Base-by-base conservation (phyloP, 306 rosid genomes). In the Vigna trinervia region DNA sequence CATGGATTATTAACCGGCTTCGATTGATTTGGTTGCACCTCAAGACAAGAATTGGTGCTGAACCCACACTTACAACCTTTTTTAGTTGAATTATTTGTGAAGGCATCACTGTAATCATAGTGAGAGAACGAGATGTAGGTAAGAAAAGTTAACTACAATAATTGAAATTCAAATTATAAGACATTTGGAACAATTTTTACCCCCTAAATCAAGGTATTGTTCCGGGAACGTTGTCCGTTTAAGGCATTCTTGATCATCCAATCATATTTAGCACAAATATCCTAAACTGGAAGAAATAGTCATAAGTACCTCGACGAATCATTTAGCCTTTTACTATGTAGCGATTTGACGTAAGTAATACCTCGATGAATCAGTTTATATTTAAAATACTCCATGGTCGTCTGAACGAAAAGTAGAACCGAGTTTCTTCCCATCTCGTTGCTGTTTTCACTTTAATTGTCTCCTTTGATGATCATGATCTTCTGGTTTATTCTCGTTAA, bases 51-150 rank as follows among this genome's bases (percentile, higher is more conserved):
- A 53, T 9, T 71, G 76, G 76, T 75, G 69, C 77, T 61, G 73
- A 9, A 54, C 69, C 85, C 70, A 39, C 28, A 64, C 70, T 30
- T 58, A 14, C 34, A 47, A 20, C 15, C 7, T n/a, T 32, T 23
- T 7, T 10, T 8, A 38, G 30, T 26, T 61, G 7, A 61, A 20
- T 68, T 68, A 60, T 47, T 74, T 66, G 60, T 61, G 59, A 78
- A 83, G 90, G 86, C 83, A 81, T 81, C 81, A 56, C n/a, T 87
- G 89, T 86, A 87, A 81, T 77, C 87, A 60, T 85, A 76, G 83
- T 54, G 84, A 79, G 89, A 74, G 82, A 71, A 79, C 51, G 66
- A 57, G 58, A 8, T 77, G 72, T 87, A 83, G 93, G 86, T 81
- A 81, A 84, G 60, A 15, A 48, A 74, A 72, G 41, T 70, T 69